phyloP scores from a whole-genome alignment of 352 stramenopile genomes.

The Globisporangium takayamanum region DNA sequence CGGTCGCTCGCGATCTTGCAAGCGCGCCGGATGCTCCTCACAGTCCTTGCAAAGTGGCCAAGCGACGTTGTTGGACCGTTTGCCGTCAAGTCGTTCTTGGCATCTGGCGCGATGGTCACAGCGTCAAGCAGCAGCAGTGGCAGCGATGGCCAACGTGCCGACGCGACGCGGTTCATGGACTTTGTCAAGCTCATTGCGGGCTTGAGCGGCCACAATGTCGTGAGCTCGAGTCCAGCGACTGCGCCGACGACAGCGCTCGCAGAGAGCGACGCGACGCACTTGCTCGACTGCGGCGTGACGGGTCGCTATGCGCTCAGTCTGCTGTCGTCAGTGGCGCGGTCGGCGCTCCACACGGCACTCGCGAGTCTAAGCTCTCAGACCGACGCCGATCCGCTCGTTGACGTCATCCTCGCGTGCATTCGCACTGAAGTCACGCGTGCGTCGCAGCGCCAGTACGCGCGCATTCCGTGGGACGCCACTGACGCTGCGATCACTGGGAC shows the following conservation, averaged over 20 bases:
- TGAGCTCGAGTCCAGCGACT: conserved; percentile 18
- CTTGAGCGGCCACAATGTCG: conserved; percentile 42
- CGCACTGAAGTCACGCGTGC: conserved; percentile 54
- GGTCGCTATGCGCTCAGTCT: conserved; percentile 48
- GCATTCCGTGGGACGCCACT: conserved; percentile 77
- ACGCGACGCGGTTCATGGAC: conserved; percentile 57
- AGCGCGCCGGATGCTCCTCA: conserved; percentile 62
- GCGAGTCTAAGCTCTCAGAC: conserved; percentile 8
- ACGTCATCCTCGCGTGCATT: conserved; percentile 53
- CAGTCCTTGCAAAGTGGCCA: conserved; percentile 76
- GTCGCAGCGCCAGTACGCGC: conserved; percentile 71
- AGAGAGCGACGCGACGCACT: conserved; percentile 37
- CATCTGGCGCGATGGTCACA: neutral
- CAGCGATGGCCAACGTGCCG: conserved; percentile 16
- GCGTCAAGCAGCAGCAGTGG: neutral
- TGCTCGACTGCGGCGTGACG: conserved; percentile 50
- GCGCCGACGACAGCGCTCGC: conserved; percentile 19
- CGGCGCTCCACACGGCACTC: conserved; percentile 33
- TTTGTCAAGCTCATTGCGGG: conserved; percentile 83
- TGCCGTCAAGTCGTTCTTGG: conserved; percentile 41
- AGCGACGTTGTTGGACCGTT: conserved; percentile 47
- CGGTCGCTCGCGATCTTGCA: conserved; percentile 79
- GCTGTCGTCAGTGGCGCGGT: conserved; percentile 40
- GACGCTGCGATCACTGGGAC: conserved; percentile 63
- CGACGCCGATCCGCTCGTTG: conserved; percentile 30